Conservation (phyloP, 2,329 filamentous ascomycete genomes). For the Aspergillus sp. region DNA sequence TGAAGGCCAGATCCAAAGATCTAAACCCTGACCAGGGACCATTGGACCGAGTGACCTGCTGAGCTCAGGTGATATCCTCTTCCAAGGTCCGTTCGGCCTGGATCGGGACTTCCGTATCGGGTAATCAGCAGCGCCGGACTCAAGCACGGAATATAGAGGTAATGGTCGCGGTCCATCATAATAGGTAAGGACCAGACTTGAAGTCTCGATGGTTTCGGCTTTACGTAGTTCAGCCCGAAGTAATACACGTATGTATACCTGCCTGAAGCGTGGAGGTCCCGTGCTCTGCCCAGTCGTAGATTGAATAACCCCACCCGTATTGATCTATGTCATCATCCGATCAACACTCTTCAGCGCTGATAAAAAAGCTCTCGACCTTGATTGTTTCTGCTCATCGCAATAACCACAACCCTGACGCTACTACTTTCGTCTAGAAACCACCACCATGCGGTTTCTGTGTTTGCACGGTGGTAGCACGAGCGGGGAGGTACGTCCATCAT, state of each 20-base stretch:
- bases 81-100: background rate
- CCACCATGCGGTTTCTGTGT: constrained; percentile 39
- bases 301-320: constrained; percentile 8
- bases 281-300: constrained; percentile 3
- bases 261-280: constrained; percentile 7
- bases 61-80: background rate
- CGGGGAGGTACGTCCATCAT: constrained; percentile 30
- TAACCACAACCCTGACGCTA: background rate
- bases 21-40: background rate
- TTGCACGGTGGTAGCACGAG: constrained; percentile 39
- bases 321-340: constrained; percentile 10
- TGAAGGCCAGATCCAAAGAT: background rate
- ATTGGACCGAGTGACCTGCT: background rate
- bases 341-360: background rate
- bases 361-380: background rate
- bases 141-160: background rate
- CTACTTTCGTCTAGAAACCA: background rate
- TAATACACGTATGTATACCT: background rate
- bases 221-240: background rate
- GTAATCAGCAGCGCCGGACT: background rate
- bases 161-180: background rate
- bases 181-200: background rate
- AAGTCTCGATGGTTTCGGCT: background rate
- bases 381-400: background rate
- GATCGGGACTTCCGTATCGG: background rate